phyloP scores from a whole-genome alignment of 345 rosid genomes.

The Arabidopsis suecica region DNA sequence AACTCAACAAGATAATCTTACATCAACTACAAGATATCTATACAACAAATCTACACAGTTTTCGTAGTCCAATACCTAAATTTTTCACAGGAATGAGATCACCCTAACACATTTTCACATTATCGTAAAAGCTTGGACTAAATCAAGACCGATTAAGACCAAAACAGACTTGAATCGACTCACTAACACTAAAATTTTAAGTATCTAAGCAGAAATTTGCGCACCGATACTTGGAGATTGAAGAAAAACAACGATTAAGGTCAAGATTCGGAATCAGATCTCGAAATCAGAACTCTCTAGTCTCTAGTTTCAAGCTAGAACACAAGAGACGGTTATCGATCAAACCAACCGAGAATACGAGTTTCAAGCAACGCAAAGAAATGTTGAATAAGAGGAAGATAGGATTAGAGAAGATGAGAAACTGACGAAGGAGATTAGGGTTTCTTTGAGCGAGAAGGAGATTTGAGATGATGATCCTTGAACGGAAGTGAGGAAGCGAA shows the following conservation, averaged over 20 bases:
- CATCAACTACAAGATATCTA: not conserved
- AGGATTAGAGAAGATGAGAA: not conserved
- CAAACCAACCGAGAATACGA: not conserved
- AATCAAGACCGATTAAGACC: not conserved
- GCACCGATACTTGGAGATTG: not conserved
- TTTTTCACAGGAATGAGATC: not conserved
- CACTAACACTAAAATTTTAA: no score
- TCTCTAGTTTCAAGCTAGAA: not conserved
- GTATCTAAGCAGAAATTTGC: not conserved
- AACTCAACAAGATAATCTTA: slow-evolving; percentile 27
- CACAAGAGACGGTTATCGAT: not conserved
- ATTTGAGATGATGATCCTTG: not conserved
- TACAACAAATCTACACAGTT: not conserved
- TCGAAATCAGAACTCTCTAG: not conserved
- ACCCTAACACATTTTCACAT: not conserved
- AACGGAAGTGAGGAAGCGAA: no score
- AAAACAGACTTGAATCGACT: not conserved
- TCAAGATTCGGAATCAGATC: not conserved
- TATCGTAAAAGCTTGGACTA: not conserved
- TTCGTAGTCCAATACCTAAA: not conserved
- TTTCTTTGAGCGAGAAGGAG: not conserved
- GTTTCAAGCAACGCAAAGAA: no score
- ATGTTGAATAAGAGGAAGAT: not conserved
- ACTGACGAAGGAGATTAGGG: not conserved
- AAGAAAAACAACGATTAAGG: not conserved